Evolutionary conservation across 2,329 filamentous ascomycete species (phyloP).

Genomic region (Hypoxylon sp.): DNA sequence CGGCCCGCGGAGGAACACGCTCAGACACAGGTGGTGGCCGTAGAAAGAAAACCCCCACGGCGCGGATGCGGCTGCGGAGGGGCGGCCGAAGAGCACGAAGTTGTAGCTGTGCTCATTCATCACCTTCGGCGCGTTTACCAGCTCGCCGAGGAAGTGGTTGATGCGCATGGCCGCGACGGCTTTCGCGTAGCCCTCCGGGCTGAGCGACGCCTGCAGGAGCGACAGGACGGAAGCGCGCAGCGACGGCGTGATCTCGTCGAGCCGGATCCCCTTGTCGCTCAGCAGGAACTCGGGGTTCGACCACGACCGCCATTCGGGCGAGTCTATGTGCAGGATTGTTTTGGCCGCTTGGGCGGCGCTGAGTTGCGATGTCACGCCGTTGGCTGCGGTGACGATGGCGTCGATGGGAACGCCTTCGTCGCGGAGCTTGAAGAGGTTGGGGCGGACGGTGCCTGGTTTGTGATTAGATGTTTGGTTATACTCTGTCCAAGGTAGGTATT

Average conservation of each 20-base stretch:
- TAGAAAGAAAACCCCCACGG: conserved; percentile 81
- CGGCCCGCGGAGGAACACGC: conserved; percentile 69
- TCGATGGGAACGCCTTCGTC: conserved; percentile 71
- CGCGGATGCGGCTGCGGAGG: conserved; percentile 56
- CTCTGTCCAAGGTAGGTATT: background rate
- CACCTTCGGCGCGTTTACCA: conserved; percentile 67
- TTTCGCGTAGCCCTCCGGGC: conserved; percentile 75
- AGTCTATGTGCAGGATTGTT: conserved; percentile 70
- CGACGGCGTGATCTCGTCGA: conserved; percentile 64
- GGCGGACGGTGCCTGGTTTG: conserved; percentile 56
- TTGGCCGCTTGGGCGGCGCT: conserved; percentile 57
- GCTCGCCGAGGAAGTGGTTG: conserved; percentile 77
- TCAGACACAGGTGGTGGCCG: conserved; percentile 80
- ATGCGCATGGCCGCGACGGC: conserved; percentile 75
- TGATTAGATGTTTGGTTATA: too few relatives aligned
- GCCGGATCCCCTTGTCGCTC: conserved; percentile 72
- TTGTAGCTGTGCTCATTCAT: conserved; percentile 83
- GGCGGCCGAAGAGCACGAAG: conserved; percentile 73
- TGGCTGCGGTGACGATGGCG: conserved; percentile 61
- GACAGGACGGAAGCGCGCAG: conserved; percentile 60
- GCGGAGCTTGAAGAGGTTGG: conserved; percentile 64
- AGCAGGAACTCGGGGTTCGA: conserved; percentile 79
- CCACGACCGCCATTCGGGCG: conserved; percentile 75
- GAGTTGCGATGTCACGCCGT: conserved; percentile 57
- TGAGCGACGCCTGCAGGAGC: conserved; percentile 67